Base-by-base conservation (phyloP, 2,329 filamentous ascomycete genomes). In the Furcasterigmium sp. region DNA sequence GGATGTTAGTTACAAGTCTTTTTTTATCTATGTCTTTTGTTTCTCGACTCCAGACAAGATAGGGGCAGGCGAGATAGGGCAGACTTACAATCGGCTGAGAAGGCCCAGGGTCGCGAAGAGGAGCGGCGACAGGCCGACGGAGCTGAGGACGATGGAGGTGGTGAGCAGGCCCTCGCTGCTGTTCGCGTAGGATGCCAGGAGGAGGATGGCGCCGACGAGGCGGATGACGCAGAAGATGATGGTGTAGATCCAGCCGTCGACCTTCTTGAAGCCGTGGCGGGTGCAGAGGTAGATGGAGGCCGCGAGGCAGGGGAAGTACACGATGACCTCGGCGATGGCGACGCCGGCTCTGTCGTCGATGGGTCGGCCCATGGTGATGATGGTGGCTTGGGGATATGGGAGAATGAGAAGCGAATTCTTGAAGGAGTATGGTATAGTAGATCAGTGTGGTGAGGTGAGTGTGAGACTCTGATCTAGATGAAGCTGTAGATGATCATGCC, bases 191-290 rank as follows among this genome's bases (percentile, higher is more conserved):
- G 72, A 70, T 18, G 70, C 64, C 6, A 82, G 68, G 47, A 76
- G 62, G 46, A 76, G 65, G 34, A 64, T 51, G 7, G 69, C 61
- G 30, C 76, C 77, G 17, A 75, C 53, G 37, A 80, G 64, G 30
- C 78, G 73, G 11, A 70, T 58, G 6, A 77, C 47, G 23, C 68
- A 70, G 54, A 83, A 75, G 25, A 78, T 51, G 37, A 74, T 52
- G 7, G 80, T 63, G 54, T 73, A 78, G 11, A 75, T 51, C 70
- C 75, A 82, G 34, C 76, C 77, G 1, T 68, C 61, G 44, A 61
- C 68, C 35, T 62, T 63, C 4, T 58, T 51, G 48, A 73, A 67
- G 41, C 71, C 69, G 49, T 75, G 70, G n/a, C 64, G 64, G 30
- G 60, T 46, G 18, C 56, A 54, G 10, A 75, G 61, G 25, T 64